A percentile compares a stretch with the other conserved stretches of the same genome.
phyloP scores from a whole-genome alignment of 208 protist genomes.

The Leishmania mexicana region DNA sequence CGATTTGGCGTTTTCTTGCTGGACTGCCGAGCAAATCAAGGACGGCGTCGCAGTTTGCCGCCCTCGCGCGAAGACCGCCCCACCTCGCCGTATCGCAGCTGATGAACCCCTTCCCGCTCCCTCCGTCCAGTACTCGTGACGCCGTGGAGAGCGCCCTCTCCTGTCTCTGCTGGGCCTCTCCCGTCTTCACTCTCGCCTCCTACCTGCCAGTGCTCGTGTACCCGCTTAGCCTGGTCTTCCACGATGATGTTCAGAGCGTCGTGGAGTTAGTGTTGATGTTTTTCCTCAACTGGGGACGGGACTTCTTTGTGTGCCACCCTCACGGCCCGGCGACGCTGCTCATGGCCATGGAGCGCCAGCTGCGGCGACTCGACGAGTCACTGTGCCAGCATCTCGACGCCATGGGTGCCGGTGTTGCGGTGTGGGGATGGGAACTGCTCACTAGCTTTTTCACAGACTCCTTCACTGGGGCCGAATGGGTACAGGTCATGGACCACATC shows the following conservation, averaged over 20 bases:
- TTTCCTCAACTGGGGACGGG: slow-evolving; percentile 80
- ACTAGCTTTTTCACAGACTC: slow-evolving; percentile 74
- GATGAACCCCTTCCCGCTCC: slow-evolving; percentile 69
- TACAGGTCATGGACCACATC: slow-evolving; percentile 92
- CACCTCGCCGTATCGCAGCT: slow-evolving; percentile 60
- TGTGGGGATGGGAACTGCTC: slow-evolving; percentile 78
- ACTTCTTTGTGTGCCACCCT: slow-evolving; percentile 86
- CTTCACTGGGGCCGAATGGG: slow-evolving; percentile 72
- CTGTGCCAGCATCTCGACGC: slow-evolving; percentile 56
- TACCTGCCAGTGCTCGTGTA: slow-evolving; percentile 84
- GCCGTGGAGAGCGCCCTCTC: slow-evolving; percentile 67
- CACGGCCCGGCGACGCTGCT: slow-evolving; percentile 56
- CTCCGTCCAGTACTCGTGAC: slow-evolving; percentile 25
- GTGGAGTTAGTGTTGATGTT: slow-evolving; percentile 76
- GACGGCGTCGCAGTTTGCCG: slow-evolving; percentile 71
- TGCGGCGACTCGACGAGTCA: slow-evolving; percentile 44
- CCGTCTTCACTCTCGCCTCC: slow-evolving; percentile 66
- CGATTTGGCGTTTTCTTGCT: slow-evolving; percentile 86
- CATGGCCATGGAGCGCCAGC: slow-evolving; percentile 50
- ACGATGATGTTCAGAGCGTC: slow-evolving; percentile 60
- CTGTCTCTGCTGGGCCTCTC: slow-evolving; percentile 67
- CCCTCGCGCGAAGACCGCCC: slow-evolving; percentile 48
- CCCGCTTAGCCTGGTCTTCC: slow-evolving; percentile 68
- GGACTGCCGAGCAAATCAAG: slow-evolving; percentile 49
- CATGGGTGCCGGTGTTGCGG: slow-evolving; percentile 56